Conservation (phyloP, 2,329 filamentous ascomycete genomes). For the Rugonectria rugulosa region DNA sequence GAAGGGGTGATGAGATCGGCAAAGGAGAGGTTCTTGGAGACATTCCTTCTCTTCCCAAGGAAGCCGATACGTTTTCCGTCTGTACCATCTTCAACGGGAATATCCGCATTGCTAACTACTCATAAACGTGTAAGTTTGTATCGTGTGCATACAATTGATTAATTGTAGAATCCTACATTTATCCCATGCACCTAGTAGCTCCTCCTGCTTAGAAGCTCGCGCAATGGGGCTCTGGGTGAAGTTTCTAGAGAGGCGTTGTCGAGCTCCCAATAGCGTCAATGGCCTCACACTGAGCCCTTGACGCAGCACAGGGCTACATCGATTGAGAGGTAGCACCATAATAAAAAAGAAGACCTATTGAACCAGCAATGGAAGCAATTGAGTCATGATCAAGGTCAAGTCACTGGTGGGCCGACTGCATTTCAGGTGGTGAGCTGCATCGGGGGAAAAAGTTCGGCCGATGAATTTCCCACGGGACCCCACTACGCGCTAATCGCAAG, state of each 20-base stretch:
- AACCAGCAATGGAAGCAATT: slow-evolving; percentile 26
- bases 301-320: slow-evolving; percentile 34
- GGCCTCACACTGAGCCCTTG: slow-evolving; percentile 9
- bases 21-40: slow-evolving; percentile 76
- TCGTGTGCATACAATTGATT: not conserved
- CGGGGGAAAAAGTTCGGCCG: slow-evolving; percentile 32
- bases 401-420: slow-evolving; percentile 30
- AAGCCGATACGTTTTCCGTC: slow-evolving; percentile 62
- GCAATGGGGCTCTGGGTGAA: slow-evolving; percentile 33
- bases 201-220: slow-evolving; percentile 27
- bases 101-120: slow-evolving; percentile 39
- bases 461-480: slow-evolving; percentile 38
- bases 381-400: slow-evolving; percentile 27
- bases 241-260: slow-evolving; percentile 29
- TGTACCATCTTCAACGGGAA: slow-evolving; percentile 25
- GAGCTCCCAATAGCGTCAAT: slow-evolving; percentile 16
- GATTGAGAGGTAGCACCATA: slow-evolving; percentile 38
- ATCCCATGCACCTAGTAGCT: slow-evolving; percentile 40
- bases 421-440: slow-evolving; percentile 2
- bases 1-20: slow-evolving; percentile 58
- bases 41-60: slow-evolving; percentile 70
- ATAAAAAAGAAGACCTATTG: slow-evolving; percentile 4
- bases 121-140: not conserved
- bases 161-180: slow-evolving; percentile 41
- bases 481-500: slow-evolving; percentile 32